phyloP scores from a whole-genome alignment of 805 yeast genomes.

The Candida yuanshanica region DNA sequence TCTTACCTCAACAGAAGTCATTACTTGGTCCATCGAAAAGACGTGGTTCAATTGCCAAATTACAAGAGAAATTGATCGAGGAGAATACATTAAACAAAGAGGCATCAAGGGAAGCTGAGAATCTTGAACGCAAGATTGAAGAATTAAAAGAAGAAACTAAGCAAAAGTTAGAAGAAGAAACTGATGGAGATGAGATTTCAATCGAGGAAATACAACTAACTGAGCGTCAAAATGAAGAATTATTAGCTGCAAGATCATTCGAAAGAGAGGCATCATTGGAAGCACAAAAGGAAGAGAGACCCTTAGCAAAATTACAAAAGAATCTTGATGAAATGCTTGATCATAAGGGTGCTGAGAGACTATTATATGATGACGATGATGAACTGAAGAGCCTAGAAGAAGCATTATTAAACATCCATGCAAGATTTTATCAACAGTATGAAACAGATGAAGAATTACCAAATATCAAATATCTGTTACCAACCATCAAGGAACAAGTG shows the following conservation, averaged over 20 bases:
- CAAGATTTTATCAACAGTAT: constrained; percentile 52
- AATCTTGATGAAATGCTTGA: constrained; percentile 43
- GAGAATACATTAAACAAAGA: constrained; percentile 12
- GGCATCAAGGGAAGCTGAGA: constrained; percentile 27
- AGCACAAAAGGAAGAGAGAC: constrained; percentile 76
- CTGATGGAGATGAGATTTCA: background rate
- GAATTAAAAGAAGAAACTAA: constrained; percentile 27
- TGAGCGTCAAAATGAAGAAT: constrained; percentile 28
- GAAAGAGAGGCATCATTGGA: constrained; percentile 69
- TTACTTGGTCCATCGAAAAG: constrained; percentile 58
- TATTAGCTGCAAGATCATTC: constrained; percentile 31
- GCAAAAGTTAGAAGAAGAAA: constrained; percentile 22
- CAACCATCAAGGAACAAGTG: constrained; percentile 63
- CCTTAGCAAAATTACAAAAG: constrained; percentile 76
- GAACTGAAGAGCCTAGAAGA: constrained; percentile 62
- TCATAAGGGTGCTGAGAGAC: constrained; percentile 24
- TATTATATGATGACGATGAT: constrained; percentile 73
- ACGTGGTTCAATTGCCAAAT: constrained; percentile 48
- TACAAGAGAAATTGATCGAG: constrained; percentile 41
- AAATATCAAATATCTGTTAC: constrained; percentile 66
- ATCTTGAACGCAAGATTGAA: constrained; percentile 21
- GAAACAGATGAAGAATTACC: constrained; percentile 46
- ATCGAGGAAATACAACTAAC: constrained; percentile 28
- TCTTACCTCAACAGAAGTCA: constrained; percentile 72
- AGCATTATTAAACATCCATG: constrained; percentile 61